Base-by-base conservation (phyloP, 106 monocot species). In the Dendrobium chrysotoxum region DNA sequence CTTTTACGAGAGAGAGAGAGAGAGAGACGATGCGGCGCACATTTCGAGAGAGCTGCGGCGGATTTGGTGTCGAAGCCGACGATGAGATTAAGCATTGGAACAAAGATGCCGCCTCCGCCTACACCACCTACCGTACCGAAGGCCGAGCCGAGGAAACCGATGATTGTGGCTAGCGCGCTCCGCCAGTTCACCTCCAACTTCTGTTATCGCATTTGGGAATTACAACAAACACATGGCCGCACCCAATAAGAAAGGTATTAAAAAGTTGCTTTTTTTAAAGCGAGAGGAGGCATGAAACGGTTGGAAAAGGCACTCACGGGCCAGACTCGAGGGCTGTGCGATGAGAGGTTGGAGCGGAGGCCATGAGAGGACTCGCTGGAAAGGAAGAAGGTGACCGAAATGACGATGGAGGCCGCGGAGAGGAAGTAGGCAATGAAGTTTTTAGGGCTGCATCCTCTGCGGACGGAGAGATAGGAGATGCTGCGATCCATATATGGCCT, bases 121-220 rank as follows among this genome's bases (percentile, higher is more conserved):
- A 98, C 98, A 4, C 98, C 98, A 9, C 98, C 98, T 0, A 98
- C 98, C 20, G 98, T 98, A 47, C 98, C 98, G 46, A 95, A 95
- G 7, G 89, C 92, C 35, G 95, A 98, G 9, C 98, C 98, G 3
- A 93, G 70, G 82, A 98, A 98, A 41, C 98, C 98, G 12, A 95
- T 79, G 26, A 88, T 41, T 18, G 95, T 95, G 12, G 88, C 95
- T 18, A 93, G 35, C 1, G 40, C 84, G 30, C 58, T 86, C 71
- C 81, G 80, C 98, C 98, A 98, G 40, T 87, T 98, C 70, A 88
- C 4, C 78, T 83, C 88, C 74, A 98, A 74, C 6, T 90, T 80
- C 98, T 98, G 84, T 39, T 47, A 23, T 3, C 12, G 5, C n/a
- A 23, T 41, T 23, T 20, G 46, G 38, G 26, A n/a, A 18, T 66